A percentile compares a stretch with the other conserved stretches of the same genome.
phyloP scores from a whole-genome alignment of 2,329 filamentous ascomycete species.

The Diaporthe sp. region DNA sequence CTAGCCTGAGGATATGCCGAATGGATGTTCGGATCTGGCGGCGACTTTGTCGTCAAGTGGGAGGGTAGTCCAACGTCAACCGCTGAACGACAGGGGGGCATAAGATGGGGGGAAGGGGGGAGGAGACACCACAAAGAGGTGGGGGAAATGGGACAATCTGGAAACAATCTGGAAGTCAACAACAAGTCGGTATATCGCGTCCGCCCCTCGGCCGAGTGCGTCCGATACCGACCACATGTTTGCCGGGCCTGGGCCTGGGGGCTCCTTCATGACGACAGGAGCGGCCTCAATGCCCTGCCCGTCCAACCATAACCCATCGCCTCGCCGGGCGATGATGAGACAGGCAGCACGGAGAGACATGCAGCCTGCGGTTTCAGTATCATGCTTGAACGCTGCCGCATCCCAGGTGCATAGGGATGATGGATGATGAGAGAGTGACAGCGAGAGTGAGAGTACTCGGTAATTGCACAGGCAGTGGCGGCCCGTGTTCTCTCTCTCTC shows the following conservation, averaged over 20 bases:
- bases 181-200: background rate
- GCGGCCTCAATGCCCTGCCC: background rate
- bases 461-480: background rate
- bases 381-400: conserved; percentile 9
- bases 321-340: background rate
- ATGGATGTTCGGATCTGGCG: background rate
- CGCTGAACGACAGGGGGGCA: conserved; percentile 6
- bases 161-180: background rate
- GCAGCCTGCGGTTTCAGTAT: conserved; percentile 30
- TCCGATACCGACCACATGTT: background rate
- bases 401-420: no score
- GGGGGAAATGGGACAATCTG: background rate
- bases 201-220: conserved; percentile 19
- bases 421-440: background rate
- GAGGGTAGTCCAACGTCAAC: conserved; percentile 14
- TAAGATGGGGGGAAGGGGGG: background rate
- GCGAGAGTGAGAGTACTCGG: background rate
- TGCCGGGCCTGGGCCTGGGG: background rate
- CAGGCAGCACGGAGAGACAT: conserved; percentile 22
- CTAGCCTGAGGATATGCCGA: background rate
- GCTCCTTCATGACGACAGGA: background rate
- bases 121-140: background rate
- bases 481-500: background rate
- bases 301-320: background rate
- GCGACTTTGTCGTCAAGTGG: background rate